A percentile compares a stretch with the other conserved stretches of the same genome.
These are phyloP conservation scores for Tanozyma kutaoensis DNA, from an alignment of 805 yeast species.

Conservation along the genomic window DNA sequence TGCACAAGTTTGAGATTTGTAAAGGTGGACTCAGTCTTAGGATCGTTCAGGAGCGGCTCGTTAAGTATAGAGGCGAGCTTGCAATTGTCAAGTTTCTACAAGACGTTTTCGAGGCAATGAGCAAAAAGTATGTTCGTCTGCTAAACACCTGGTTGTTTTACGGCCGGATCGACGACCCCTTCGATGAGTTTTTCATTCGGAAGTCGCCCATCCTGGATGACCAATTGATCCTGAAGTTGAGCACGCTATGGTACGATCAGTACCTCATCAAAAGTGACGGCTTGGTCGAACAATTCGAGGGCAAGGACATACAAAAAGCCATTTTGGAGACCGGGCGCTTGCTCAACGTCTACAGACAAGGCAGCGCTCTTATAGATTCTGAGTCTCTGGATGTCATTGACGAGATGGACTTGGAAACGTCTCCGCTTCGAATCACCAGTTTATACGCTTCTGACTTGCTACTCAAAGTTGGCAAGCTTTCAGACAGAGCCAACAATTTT, in stretches of 20 bases:
- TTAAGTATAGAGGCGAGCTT: conserved; percentile 52
- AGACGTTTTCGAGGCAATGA: conserved; percentile 40
- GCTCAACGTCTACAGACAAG: conserved; percentile 54
- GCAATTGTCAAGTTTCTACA: conserved; percentile 38
- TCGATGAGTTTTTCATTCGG: conserved; percentile 70
- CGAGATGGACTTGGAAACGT: neutral
- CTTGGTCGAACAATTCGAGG: conserved; percentile 49
- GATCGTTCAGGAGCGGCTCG: conserved; percentile 45
- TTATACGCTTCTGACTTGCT: conserved; percentile 33
- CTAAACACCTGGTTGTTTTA: conserved; percentile 66
- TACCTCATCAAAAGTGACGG: conserved; percentile 68
- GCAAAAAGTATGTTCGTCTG: conserved; percentile 51
- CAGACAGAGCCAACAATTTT: conserved; percentile 50
- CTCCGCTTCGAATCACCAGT: conserved; percentile 11
- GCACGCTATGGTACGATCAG: conserved; percentile 62
- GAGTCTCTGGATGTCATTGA: conserved; percentile 11
- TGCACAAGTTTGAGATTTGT: conserved; percentile 34
- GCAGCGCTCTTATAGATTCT: conserved; percentile 34
- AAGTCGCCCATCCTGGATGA: conserved; percentile 18
- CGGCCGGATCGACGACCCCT: conserved; percentile 69
- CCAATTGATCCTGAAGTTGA: conserved; percentile 27
- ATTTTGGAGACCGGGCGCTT: conserved; percentile 77
- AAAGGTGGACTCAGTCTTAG: conserved; percentile 71
- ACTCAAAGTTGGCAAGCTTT: conserved; percentile 46
- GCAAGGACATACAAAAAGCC: conserved; percentile 42